These are phyloP conservation scores for Zygoascus meyerae DNA, from an alignment of 1,139 yeast species.

Conservation along the genomic window DNA sequence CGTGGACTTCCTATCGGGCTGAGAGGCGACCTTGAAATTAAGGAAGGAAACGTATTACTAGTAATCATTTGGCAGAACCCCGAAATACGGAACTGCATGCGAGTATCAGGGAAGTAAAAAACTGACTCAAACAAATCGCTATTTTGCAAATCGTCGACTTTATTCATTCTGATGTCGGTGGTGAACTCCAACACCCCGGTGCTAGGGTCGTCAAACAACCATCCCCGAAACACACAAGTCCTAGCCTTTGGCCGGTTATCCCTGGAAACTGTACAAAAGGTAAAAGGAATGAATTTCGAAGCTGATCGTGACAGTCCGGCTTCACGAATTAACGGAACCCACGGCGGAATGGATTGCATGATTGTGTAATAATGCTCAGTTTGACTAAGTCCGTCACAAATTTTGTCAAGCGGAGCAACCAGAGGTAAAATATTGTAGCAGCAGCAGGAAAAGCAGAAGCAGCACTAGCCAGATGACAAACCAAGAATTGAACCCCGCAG, in stretches of 20 bases:
- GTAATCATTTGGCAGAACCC: constrained; percentile 37
- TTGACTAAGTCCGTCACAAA: not conserved
- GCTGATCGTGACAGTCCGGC: constrained; percentile 5
- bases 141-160: constrained; percentile 47
- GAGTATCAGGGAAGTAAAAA: constrained; percentile 56
- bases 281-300: constrained; percentile 41
- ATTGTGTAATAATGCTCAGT: not conserved
- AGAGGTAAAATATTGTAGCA: not conserved
- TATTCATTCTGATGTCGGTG: constrained; percentile 66
- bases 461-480: not conserved
- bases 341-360: constrained; percentile 27
- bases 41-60: constrained; percentile 1
- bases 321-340: constrained; percentile 27
- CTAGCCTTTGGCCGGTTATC: constrained; percentile 49
- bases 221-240: constrained; percentile 69
- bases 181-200: constrained; percentile 65
- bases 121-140: constrained; percentile 65
- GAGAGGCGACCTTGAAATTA: not conserved
- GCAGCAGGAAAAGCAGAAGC: not conserved
- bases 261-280: constrained; percentile 60
- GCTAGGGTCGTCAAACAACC: constrained; percentile 61
- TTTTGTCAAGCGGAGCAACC: not conserved
- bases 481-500: not conserved
- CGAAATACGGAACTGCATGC: constrained; percentile 65
- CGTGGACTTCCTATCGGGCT: constrained; percentile 12